Evolutionary conservation across 2,329 filamentous ascomycete genomes (phyloP), one percentile per base, ranked within the genome.

Genomic region (Botrytis deweyae): DNA sequence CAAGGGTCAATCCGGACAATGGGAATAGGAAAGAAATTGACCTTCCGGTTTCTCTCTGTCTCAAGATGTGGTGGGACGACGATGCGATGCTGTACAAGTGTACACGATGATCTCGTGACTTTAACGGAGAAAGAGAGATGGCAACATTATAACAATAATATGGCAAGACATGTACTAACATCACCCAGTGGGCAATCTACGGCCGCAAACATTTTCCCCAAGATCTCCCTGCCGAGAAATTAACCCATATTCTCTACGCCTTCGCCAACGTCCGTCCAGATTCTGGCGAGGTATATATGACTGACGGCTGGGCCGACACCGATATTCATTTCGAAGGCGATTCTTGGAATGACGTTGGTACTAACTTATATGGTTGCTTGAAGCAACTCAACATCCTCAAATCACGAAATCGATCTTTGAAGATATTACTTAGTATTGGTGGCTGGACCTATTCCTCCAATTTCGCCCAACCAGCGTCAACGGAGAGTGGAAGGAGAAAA

Each of bases 401-500:
- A 85, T 89, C 89, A 76, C 86, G 87, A 75, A 93, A 97, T 82
- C 91, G 94, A 66, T 91, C 95, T 78, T 86, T 98, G 75, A 97
- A 97, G 82, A 86, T 96, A 5, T 87, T 98, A 20, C 88, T 98
- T 7, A 94, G 92, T 72, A 93, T 98, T 75, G 95, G 95, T 75
- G 95, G 95, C 69, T 98, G 94, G 94, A 97, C 94, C 0, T 97
- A 97, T 82, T 93, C 91, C 76, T 85, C 88, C 82, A 96, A 97
- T 84, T 97, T 98, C 83, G 87, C 88, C n/a, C 84, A 83, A 42
- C 92, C 94, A 0, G 91, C 92, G 1, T 92, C 92, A 61, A 94
- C 92, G 0, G 85, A 89, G 0, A 83, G 87, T 38, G 93, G 94
- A 14, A 88, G 94, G 12, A 85, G 86, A 44, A 87, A 81, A 1